phyloP scores from a whole-genome alignment of 495 filamentous ascomycete species.

The Talaromyces trachyspermus region DNA sequence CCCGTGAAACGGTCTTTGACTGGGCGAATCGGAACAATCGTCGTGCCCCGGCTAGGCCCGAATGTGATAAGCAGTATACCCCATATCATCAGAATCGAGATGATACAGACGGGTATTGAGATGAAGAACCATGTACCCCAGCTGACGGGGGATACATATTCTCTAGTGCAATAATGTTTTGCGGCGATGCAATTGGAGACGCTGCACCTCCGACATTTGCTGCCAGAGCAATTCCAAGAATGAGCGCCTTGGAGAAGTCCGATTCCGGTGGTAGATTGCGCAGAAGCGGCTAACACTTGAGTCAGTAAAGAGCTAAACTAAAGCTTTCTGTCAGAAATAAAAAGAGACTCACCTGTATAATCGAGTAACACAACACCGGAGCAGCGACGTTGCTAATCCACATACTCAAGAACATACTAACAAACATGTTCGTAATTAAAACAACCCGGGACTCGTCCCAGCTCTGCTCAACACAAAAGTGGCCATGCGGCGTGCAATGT shows the following conservation, averaged over 20 bases:
- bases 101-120: constrained; percentile 82
- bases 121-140: constrained; percentile 98
- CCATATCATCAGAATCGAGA: constrained; percentile 89
- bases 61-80: constrained; percentile 75
- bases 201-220: constrained; percentile 95
- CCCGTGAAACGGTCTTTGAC: constrained; percentile 84
- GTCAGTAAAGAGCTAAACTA: constrained; percentile 10
- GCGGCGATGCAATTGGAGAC: constrained; percentile 91
- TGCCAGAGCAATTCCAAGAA: constrained; percentile 91
- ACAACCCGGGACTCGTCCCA: constrained; percentile 84
- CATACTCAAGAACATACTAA: constrained; percentile 96
- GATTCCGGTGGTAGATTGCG: constrained; percentile 87
- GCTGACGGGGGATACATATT: constrained; percentile 85
- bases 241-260: constrained; percentile 86
- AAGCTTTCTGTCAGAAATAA: background rate
- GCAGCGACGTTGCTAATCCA: constrained; percentile 98
- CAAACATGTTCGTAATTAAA: constrained; percentile 93
- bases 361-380: constrained; percentile 96
- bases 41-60: constrained; percentile 72
- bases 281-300: constrained; percentile 71
- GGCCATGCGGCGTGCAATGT: constrained; percentile 94
- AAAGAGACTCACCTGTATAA: constrained; percentile 63
- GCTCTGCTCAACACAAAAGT: constrained; percentile 97
- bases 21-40: constrained; percentile 85
- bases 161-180: constrained; percentile 93